Conservation (phyloP, 257 asterid species). For the Penstemon eatonii region DNA sequence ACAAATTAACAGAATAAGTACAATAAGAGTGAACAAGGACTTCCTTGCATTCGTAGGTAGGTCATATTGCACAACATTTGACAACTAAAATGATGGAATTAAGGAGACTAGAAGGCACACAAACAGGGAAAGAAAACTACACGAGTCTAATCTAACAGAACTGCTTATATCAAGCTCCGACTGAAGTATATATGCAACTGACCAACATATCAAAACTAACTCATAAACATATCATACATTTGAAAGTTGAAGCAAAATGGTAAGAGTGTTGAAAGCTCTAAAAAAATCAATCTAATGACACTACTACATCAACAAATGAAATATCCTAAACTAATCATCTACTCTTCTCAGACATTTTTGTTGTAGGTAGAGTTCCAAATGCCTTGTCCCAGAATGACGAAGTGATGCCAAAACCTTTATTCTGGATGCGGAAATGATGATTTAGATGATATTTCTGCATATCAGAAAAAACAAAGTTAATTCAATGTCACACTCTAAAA, state of each 20-base stretch:
- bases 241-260: slow-evolving; percentile 21
- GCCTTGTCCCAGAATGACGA: slow-evolving; percentile 87
- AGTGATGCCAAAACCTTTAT: slow-evolving; percentile 87
- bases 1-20: no score
- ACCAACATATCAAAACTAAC: slow-evolving; percentile 18
- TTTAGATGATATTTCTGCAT: slow-evolving; percentile 85
- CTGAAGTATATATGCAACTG: background rate
- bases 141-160: no score
- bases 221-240: slow-evolving; percentile 25
- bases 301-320: slow-evolving; percentile 6
- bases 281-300: background rate
- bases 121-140: no score
- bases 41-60: no score
- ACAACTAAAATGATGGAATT: no score
- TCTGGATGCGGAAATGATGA: slow-evolving; percentile 88
- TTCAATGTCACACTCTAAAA: slow-evolving; percentile 7
- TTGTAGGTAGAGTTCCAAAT: slow-evolving; percentile 77
- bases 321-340: slow-evolving; percentile 31
- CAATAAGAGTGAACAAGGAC: no score
- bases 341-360: slow-evolving; percentile 49
- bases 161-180: no score
- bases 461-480: background rate
- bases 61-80: no score
- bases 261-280: slow-evolving; percentile 7
- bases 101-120: no score